phyloP scores from a whole-genome alignment of 495 filamentous ascomycete species.

The Penicillium longicatenatum region DNA sequence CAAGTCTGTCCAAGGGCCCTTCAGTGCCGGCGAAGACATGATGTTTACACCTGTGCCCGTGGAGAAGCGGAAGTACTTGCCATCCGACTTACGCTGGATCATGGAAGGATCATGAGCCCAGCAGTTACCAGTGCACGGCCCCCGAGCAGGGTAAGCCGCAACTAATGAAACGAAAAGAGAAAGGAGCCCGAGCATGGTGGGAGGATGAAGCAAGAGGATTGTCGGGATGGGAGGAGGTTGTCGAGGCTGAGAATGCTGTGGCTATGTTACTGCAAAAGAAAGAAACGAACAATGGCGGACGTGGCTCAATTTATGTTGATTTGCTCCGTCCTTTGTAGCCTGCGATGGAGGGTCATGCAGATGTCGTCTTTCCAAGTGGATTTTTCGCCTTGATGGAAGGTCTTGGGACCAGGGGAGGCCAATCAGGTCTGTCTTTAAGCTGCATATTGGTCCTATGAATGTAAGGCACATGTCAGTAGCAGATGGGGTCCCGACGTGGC shows the following conservation, averaged over 20 bases:
- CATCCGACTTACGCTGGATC: slow-evolving; percentile 62
- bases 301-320: slow-evolving; percentile 27
- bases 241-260: background rate
- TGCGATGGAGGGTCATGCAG: slow-evolving; percentile 18
- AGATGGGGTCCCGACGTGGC: slow-evolving; percentile 19
- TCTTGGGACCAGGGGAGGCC: slow-evolving; percentile 22
- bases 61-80: slow-evolving; percentile 72
- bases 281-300: slow-evolving; percentile 4
- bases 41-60: slow-evolving; percentile 64
- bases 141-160: slow-evolving; percentile 52
- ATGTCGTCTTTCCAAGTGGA: slow-evolving; percentile 14
- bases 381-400: slow-evolving; percentile 18
- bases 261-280: slow-evolving; percentile 5
- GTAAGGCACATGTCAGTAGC: slow-evolving; percentile 35
- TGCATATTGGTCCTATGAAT: slow-evolving; percentile 26
- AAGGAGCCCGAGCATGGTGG: slow-evolving; percentile 26
- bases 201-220: slow-evolving; percentile 5
- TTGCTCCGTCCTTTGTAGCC: slow-evolving; percentile 2
- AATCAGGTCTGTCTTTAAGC: slow-evolving; percentile 20
- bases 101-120: slow-evolving; percentile 65
- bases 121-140: slow-evolving; percentile 61
- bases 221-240: slow-evolving; percentile 2
- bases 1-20: slow-evolving; percentile 64
- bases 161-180: slow-evolving; percentile 30
- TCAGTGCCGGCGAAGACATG: slow-evolving; percentile 56